Evolutionary conservation across 1,284 basidiomycete genomes (phyloP), one percentile per base, ranked within the genome.

Genomic region (Trichosporon asahii): DNA sequence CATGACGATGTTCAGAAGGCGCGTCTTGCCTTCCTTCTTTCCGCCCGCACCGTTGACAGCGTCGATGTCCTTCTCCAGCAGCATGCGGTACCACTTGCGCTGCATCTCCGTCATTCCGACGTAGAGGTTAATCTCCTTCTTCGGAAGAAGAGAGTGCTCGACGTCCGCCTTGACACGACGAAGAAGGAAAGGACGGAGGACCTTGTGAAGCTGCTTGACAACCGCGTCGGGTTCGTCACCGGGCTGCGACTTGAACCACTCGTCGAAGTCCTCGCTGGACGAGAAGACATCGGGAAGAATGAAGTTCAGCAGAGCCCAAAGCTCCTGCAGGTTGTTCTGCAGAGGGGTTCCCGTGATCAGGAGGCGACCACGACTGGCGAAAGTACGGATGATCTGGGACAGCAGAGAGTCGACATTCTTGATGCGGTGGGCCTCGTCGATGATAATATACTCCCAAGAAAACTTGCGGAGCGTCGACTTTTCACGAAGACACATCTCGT

Each of bases 41-140:
- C 94, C 94, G 1, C 93, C 92, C 29, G 94, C 85, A 88, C 94
- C 94, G 79, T 98, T 99, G 68, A 99, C 97, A 11, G 96, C 96
- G 79, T 99, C 97, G 69, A 99, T 98, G 83, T 99, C 97, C 85
- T 99, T 98, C 84, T 99, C 95, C 68, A 99, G 84, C 4, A 99
- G 92, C 44, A 91, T 94, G 53, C 93, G 90, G 83, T 97, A 97
- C 97, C 96, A 99, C 82, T 95, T 98, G 61, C 94, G 87, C 83
- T 99, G 97, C 95, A 99, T 96, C 37, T 98, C 95, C 1, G 95
- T 93, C 75, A 99, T 88, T 68, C 96, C 96, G 70, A 99, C 93
- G 75, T 99, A 99, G 69, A 99, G 93, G 80, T 99, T 99, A 83
- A 99, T 95, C 81, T 99, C 97, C 86, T 99, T 99, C 85, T 99